A percentile compares a stretch with the other conserved stretches of the same genome.
phyloP scores from a whole-genome alignment of 345 rosid species.

The Adansonia digitata region DNA sequence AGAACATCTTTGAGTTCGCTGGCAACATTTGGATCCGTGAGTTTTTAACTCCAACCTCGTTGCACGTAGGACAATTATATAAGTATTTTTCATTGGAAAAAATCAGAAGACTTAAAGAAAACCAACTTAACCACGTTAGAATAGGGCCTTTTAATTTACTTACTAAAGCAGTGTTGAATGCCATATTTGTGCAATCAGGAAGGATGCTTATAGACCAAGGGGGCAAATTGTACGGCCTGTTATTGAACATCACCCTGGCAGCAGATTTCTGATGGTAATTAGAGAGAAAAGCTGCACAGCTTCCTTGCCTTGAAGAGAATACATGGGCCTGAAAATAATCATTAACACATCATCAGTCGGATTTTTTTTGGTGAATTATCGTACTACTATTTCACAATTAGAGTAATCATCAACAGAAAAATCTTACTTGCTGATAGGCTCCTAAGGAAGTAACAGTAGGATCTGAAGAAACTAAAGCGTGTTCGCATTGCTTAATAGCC shows the following conservation, averaged over 20 bases:
- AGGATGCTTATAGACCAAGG: slow-evolving; percentile 97
- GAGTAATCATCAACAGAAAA: background rate
- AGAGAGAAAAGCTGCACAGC: slow-evolving; percentile 79
- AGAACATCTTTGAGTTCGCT: slow-evolving; percentile 38
- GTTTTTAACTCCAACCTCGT: slow-evolving; percentile 65
- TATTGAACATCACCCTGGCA: slow-evolving; percentile 59
- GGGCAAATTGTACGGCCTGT: slow-evolving; percentile 60
- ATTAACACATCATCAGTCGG: background rate
- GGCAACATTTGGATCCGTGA: slow-evolving; percentile 55
- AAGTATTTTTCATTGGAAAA: background rate
- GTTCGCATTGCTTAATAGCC: slow-evolving; percentile 82
- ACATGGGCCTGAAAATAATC: slow-evolving; percentile 59
- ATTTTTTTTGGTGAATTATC: background rate
- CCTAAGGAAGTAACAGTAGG: slow-evolving; percentile 67
- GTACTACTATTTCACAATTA: background rate
- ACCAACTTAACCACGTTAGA: background rate
- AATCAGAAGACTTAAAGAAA: background rate
- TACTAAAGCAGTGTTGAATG: slow-evolving; percentile 70
- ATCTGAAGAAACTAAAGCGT: slow-evolving; percentile 73
- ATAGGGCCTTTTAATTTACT: slow-evolving; percentile 9
- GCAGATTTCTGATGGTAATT: slow-evolving; percentile 56
- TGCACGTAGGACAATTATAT: slow-evolving; percentile 5
- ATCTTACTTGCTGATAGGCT: slow-evolving; percentile 58
- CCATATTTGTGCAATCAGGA: slow-evolving; percentile 75
- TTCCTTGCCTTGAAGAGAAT: slow-evolving; percentile 53